Evolutionary conservation across 2,329 filamentous ascomycete species (phyloP), one percentile per base, ranked within the genome.

Genomic region (Aureobasidium sp.): DNA sequence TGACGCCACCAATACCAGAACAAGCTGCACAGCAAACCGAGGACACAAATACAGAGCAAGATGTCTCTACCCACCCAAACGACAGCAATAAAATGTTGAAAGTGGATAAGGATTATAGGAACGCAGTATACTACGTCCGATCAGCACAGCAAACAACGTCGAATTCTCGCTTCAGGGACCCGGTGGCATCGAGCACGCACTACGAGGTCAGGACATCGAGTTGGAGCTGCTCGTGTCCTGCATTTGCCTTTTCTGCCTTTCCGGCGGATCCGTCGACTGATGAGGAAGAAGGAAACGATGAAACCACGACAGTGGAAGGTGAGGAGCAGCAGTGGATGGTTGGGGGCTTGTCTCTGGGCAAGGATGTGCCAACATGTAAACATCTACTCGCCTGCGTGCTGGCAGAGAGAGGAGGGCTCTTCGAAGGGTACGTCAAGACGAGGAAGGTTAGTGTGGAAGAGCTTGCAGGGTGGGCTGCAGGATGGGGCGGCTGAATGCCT

Each of bases 161-260:
- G 65, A 61, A 62, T 67, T 65, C 66, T 60, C 52, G 60, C 5
- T 62, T 47, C 34, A 41, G 60, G 15, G 60, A 62, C 43, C 50
- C 60, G 3, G n/a, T 48, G 64, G 64, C 27, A 63, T 63, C 64
- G 46, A 62, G 5, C 47, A 43, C 55, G 51, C 41, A 96, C 75
- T 95, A 97, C 74, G 79, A 89, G 68, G 89, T 97, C 17, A 84
- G 87, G 10, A 80, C 92, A 1, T 68, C 73, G 0, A 84, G 87
- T 1, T 97, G 94, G 94, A 92, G 88, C 73, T 99, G 94, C 74
- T 90, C 85, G 1, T 99, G 94, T 77, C 88, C 92, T 3, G 87
- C 86, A 1, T 97, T 97, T 73, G 82, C 87, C 0, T 87, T 95
- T 65, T 80, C 87, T 24, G 83, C 87, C 2, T 92, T 92, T 67